These are phyloP conservation scores for Scleroderma bovista DNA, from an alignment of 768 basidiomycete species.

Conservation along the genomic window DNA sequence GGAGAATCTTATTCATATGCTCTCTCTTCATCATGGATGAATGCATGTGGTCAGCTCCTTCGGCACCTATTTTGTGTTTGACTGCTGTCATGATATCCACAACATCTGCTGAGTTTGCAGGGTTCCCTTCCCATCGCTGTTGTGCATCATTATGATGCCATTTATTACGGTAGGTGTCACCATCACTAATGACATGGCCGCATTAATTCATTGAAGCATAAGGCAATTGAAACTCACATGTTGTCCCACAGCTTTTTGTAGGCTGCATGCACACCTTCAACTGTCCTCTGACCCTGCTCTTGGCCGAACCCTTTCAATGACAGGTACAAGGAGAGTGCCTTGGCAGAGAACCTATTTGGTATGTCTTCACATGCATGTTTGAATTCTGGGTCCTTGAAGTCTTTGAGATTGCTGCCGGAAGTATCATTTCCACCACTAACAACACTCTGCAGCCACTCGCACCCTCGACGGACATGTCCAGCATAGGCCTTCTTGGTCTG, in stretches of 20 bases:
- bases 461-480: neutral
- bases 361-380: neutral
- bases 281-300: neutral
- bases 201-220: too few relatives aligned
- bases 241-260: neutral
- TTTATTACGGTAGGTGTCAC: neutral
- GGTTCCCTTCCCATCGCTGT: constrained; percentile 23
- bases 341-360: neutral
- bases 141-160: constrained; percentile 22
- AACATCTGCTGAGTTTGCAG: constrained; percentile 19
- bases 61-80: constrained; percentile 15
- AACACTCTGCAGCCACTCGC: neutral
- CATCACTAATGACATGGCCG: too few relatives aligned
- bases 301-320: neutral
- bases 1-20: neutral
- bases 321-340: neutral
- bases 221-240: neutral
- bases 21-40: constrained; percentile 21
- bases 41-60: constrained; percentile 21
- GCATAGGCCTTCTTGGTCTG: neutral
- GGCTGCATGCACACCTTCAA: neutral
- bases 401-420: neutral
- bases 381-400: neutral
- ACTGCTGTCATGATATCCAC: constrained; percentile 19
- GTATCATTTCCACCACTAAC: too few relatives aligned